Base-by-base conservation (phyloP, 768 basidiomycete species). In the Lentinula detonsa region DNA sequence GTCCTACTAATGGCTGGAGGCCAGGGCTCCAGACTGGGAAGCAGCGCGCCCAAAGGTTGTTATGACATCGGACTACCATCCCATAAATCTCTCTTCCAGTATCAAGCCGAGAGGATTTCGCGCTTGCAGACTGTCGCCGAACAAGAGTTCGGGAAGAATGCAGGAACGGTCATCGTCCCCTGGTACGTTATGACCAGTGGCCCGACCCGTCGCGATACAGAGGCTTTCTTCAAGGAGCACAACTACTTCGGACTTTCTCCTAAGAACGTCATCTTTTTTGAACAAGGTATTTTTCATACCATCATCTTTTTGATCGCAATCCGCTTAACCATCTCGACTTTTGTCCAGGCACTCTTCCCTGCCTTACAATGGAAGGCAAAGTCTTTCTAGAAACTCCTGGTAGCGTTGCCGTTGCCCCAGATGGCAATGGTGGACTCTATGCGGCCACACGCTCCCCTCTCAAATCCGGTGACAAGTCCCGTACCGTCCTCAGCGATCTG, bases 101-200 rank as follows among this genome's bases (percentile, higher is more conserved):
- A 91, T 66, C 97, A 99, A 74, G 97, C 95, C n/a, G 95, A 96
- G 76, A 85, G 97, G 59, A 97, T 99, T 71, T 80, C 82, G 62
- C 85, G 91, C 61, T 76, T 99, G 60, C 91, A 96, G 74, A 76
- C 76, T 35, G 71, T 96, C 57, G 94, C 93, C 0, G 87, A 85
- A 70, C 70, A 80, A 40, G 76, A 83, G 63, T 71, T 67, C 53
- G 70, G 73, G 42, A 85, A 85, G 67, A 74, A 82, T 15, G 70
- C 74, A 16, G 85, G 82, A 53, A 82, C 84, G 1, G 90, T 93
- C 57, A 72, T 84, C 57, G 85, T 98, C 60, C 92, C 93, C 40
- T 98, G 97, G 97, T 98, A 98, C 76, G 86, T 99, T 69, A 99
- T 99, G 97, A 98, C 96, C 60, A 95, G 92, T 70, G 95, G 95